Percentiles rank a stretch among this genome's conserved stretches.
Conservation (phyloP, 148 eudicot genomes). For the Rhododendron griersonianum region DNA sequence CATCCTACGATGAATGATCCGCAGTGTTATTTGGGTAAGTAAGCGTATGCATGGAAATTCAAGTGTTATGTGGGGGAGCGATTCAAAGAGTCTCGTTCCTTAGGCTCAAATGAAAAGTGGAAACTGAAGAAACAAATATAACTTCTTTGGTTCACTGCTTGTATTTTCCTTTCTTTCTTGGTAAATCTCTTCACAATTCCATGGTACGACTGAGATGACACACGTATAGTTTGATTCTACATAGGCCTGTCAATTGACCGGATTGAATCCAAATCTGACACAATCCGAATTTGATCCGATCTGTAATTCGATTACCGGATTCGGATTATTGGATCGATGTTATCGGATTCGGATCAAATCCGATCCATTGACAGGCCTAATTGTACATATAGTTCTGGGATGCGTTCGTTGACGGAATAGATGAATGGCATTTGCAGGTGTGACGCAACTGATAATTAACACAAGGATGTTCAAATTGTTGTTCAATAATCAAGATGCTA, state of each 20-base stretch:
- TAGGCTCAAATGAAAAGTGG: background rate
- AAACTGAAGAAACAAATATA: background rate
- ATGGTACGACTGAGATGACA: background rate
- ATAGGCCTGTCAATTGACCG: background rate
- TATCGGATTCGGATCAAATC: no score
- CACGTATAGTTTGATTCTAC: background rate
- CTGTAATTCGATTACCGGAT: no score
- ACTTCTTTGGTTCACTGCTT: background rate
- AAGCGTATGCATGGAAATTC: background rate
- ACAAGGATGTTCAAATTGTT: background rate
- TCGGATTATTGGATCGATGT: no score
- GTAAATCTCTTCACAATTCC: background rate
- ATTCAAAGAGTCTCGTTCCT: background rate
- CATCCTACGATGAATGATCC: constrained; percentile 9
- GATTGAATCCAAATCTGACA: no score
- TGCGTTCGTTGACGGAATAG: background rate
- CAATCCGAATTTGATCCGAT: no score
- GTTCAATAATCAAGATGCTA: background rate
- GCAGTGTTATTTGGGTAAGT: background rate
- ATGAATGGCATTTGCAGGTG: background rate
- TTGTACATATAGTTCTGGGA: background rate
- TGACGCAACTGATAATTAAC: background rate
- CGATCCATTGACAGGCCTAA: background rate
- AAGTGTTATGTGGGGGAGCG: background rate
- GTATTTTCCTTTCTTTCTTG: background rate